Percentiles rank a stretch among this genome's conserved stretches.
phyloP scores from a whole-genome alignment of 2,329 filamentous ascomycete genomes.

The Chaetomiaceae sp. region DNA sequence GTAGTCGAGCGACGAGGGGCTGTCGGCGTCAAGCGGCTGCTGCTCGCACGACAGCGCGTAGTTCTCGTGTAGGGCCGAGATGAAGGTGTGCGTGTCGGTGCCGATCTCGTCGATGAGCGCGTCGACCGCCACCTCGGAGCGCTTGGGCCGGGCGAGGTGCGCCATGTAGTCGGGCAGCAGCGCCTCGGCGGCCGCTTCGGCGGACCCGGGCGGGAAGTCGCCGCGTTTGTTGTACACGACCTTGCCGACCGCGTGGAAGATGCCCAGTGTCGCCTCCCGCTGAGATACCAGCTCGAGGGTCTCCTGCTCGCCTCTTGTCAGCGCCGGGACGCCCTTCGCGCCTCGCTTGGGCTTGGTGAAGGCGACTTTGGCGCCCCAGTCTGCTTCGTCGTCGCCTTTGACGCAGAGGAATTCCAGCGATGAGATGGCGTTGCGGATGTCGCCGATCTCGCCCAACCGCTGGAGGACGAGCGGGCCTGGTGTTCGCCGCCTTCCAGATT shows the following conservation, averaged over 20 bases:
- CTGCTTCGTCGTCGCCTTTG: conserved; percentile 65
- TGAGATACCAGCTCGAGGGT: conserved; percentile 76
- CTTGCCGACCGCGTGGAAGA: conserved; percentile 94
- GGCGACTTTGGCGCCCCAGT: conserved; percentile 68
- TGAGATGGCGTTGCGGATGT: conserved; percentile 87
- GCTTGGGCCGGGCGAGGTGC: conserved; percentile 52
- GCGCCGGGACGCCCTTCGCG: conserved; percentile 46
- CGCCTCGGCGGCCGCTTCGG: conserved; percentile 43
- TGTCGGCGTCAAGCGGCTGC: conserved; percentile 42
- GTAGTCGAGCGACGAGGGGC: conserved; percentile 67
- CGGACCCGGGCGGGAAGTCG: conserved; percentile 38
- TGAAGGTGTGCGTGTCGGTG: conserved; percentile 84
- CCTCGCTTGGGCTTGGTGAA: conserved; percentile 63
- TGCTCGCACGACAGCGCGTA: conserved; percentile 77
- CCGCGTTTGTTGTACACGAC: conserved; percentile 94
- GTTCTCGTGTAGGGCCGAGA: conserved; percentile 89
- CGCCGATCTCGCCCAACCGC: conserved; percentile 76
- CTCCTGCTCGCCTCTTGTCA: conserved; percentile 74
- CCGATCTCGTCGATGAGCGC: conserved; percentile 86
- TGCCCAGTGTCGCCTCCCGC: conserved; percentile 81
- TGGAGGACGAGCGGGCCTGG: conserved; percentile 76
- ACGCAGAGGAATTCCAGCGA: conserved; percentile 89
- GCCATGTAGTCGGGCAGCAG: conserved; percentile 54
- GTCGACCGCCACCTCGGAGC: conserved; percentile 63
- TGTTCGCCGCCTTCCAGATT: conserved; percentile 66